These are phyloP conservation scores for Prunus fruticosa DNA, from an alignment of 306 rosid genomes.

Conservation along the genomic window DNA sequence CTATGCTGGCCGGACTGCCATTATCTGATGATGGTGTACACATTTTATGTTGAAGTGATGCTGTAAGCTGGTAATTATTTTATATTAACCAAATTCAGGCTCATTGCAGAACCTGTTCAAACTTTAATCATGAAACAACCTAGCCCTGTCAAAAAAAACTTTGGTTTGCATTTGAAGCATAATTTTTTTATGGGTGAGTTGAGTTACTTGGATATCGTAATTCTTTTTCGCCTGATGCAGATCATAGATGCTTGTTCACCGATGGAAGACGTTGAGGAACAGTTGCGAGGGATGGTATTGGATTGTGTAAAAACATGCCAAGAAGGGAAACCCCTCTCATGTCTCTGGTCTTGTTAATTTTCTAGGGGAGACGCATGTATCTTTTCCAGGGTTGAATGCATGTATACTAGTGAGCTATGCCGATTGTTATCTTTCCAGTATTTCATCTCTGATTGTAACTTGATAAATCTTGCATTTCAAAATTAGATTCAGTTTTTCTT, in stretches of 20 bases:
- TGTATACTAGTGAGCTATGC: neutral
- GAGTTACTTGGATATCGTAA: neutral
- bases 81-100: neutral
- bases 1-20: neutral
- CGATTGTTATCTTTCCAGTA: neutral
- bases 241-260: slow-evolving; percentile 66
- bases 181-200: neutral
- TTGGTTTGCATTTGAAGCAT: neutral
- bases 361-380: neutral
- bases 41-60: neutral
- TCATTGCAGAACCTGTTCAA: neutral
- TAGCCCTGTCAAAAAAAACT: neutral
- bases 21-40: neutral
- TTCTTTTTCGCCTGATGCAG: slow-evolving; percentile 42
- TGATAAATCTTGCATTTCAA: neutral
- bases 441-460: neutral
- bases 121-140: neutral
- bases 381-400: neutral
- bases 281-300: slow-evolving; percentile 52
- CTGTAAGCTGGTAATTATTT: neutral
- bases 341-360: slow-evolving; percentile 48
- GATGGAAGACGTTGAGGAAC: slow-evolving; percentile 74
- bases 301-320: slow-evolving; percentile 51
- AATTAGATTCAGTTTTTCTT: neutral
- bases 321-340: slow-evolving; percentile 60